phyloP scores from a whole-genome alignment of 148 eudicot species.

The Camellia sinensis region DNA sequence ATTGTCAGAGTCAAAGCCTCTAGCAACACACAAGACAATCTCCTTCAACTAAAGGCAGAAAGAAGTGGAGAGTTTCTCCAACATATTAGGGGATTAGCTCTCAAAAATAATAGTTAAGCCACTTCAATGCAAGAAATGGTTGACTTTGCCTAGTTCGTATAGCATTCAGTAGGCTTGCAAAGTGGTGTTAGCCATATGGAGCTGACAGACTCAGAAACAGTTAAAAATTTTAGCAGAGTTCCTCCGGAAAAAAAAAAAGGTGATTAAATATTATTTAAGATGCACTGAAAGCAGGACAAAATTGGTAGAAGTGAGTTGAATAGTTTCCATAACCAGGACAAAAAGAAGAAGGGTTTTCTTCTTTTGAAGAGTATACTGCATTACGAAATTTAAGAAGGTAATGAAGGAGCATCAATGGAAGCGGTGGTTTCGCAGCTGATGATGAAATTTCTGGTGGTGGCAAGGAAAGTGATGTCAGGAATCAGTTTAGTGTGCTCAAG shows the following conservation, averaged over 20 bases:
- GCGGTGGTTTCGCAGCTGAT: neutral
- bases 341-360: neutral
- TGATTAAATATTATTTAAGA: neutral
- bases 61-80: neutral
- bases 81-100: neutral
- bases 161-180: neutral
- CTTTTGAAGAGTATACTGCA: neutral
- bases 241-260: neutral
- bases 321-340: neutral
- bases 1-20: neutral
- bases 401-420: neutral
- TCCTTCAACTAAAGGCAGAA: neutral
- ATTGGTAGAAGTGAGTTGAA: neutral
- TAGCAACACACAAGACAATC: neutral
- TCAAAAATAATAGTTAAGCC: neutral
- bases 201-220: neutral
- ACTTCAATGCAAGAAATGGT: neutral
- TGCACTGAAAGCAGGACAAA: neutral
- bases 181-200: neutral
- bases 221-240: neutral
- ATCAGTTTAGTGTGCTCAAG: neutral
- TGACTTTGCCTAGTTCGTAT: neutral
- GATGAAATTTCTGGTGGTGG: neutral
- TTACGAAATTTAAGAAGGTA: neutral
- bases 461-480: neutral